Evolutionary conservation across 2,329 filamentous ascomycete species (phyloP).

Genomic region (Fusarium domesticum): DNA sequence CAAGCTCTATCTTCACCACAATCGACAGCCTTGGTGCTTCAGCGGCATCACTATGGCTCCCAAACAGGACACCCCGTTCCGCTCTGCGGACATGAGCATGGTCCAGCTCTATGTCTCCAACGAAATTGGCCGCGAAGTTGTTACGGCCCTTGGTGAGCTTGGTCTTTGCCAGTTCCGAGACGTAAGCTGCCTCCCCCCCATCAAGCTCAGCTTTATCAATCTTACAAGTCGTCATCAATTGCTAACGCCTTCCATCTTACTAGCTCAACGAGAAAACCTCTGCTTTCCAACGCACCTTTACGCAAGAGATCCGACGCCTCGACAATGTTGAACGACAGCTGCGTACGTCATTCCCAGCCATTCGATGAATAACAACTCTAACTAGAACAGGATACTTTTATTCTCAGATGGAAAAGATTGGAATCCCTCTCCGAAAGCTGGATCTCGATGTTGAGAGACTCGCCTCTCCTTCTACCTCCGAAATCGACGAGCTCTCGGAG

Average conservation of each 20-base stretch:
- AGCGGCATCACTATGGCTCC: conserved; percentile 54
- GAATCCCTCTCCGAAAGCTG: conserved; percentile 81
- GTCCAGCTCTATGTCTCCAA: conserved; percentile 99
- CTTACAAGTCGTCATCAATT: conserved; percentile 16
- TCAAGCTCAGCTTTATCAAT: conserved; percentile 14
- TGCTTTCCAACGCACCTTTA: conserved; percentile 96
- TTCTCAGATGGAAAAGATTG: conserved; percentile 89
- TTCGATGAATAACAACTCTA: conserved; percentile 24
- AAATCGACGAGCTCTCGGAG: conserved; percentile 94
- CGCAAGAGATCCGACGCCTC: conserved; percentile 92
- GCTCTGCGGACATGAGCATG: conserved; percentile 99
- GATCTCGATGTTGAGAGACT: conserved; percentile 87
- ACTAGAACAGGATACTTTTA: conserved; percentile 77
- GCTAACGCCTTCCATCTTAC: conserved; percentile 6
- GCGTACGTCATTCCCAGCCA: conserved; percentile 57
- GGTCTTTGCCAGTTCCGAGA: conserved; percentile 96
- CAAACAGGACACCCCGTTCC: conserved; percentile 90
- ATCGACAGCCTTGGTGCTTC: conserved; percentile 31
- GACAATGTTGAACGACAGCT: conserved; percentile 98
- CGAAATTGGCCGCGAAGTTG: conserved; percentile 96
- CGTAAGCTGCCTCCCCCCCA: conserved; percentile 54
- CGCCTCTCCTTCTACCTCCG: conserved; percentile 82
- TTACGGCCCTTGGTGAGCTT: conserved; percentile 92
- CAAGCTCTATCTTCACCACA: conserved; percentile 31
- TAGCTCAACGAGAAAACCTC: conserved; percentile 90